Base-by-base conservation (phyloP, 176 grass and related monocot species). In the Hyparrhenia diplandra region DNA sequence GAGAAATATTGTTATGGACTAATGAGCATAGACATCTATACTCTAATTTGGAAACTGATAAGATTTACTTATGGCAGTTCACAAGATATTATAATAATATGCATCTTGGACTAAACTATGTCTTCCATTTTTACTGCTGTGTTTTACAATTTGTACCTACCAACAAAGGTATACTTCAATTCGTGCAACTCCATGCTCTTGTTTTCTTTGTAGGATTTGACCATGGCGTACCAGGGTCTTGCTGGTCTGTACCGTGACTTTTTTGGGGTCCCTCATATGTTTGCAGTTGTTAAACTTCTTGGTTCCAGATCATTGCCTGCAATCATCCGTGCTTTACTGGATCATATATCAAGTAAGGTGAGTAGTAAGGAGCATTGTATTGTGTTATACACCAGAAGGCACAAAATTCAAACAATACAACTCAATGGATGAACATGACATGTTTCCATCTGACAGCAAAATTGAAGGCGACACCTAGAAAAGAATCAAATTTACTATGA, bases 291-390 rank as follows among this genome's bases (percentile, higher is more conserved):
- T 69, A 94, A 93, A 92, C 90, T 94, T 85, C 83, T 98, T 34
- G 95, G 95, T 69, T 91, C 92, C 17, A 94, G 95, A 94, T 94
- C 95, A 76, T 88, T 98, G 81, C 95, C 95, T 84, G 90, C 92
- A 77, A 94, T 98, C 43, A 90, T 98, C 69, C 92, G 95, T 82
- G 88, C 95, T 82, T 83, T 98, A 78, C 86, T 98, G 41, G 95
- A 98, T 93, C 90, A 98, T 85, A 89, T 98, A 82, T 98, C 95
- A 79, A 94, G 88, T 81, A 98, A 98, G 90, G 95, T 98, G 71
- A 91, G 83, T 40, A 67, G 24, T 77, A 58, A 17, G 21, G 39
- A 34, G 25, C 54, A 49, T n/a, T 36, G n/a, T 59, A 67, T 75
- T 54, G 23, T 73, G 61, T 74, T 30, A 54, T 79, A 67, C 43